Percentiles rank a stretch among this genome's conserved stretches.
phyloP scores from a whole-genome alignment of 345 rosid species.

The Citrus maxima region DNA sequence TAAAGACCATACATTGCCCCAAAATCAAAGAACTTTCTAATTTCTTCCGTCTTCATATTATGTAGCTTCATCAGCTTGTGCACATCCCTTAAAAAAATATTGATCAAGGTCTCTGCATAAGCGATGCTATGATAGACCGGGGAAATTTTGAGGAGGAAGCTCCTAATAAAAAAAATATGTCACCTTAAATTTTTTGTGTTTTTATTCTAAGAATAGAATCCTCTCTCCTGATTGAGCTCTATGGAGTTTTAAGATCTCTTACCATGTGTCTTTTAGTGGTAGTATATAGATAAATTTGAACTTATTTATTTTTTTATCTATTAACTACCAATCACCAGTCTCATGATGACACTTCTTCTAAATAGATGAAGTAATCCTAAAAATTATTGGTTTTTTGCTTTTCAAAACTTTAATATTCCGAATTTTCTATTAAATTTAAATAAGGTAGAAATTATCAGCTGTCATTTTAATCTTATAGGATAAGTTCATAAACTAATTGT shows the following conservation, averaged over 20 bases:
- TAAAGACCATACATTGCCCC: background rate
- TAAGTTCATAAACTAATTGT: background rate
- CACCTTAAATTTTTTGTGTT: too few relatives aligned
- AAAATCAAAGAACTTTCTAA: background rate
- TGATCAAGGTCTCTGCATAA: too few relatives aligned
- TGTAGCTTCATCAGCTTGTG: background rate
- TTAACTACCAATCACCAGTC: too few relatives aligned
- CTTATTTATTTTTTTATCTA: too few relatives aligned
- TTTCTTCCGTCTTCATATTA: background rate
- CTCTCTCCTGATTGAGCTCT: too few relatives aligned
- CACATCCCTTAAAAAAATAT: background rate
- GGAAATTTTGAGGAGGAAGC: too few relatives aligned
- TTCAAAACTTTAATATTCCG: background rate
- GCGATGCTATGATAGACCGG: too few relatives aligned
- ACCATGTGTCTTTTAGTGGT: accelerated
- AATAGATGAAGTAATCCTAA: background rate
- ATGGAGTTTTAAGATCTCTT: too few relatives aligned
- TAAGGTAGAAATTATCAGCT: background rate
- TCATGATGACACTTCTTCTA: background rate
- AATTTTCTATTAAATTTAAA: background rate
- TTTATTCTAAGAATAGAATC: too few relatives aligned
- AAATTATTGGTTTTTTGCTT: background rate
- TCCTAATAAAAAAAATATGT: too few relatives aligned
- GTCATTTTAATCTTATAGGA: background rate
- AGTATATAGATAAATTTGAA: too few relatives aligned